phyloP scores from a whole-genome alignment of 345 rosid genomes.

The Citrus glauca region DNA sequence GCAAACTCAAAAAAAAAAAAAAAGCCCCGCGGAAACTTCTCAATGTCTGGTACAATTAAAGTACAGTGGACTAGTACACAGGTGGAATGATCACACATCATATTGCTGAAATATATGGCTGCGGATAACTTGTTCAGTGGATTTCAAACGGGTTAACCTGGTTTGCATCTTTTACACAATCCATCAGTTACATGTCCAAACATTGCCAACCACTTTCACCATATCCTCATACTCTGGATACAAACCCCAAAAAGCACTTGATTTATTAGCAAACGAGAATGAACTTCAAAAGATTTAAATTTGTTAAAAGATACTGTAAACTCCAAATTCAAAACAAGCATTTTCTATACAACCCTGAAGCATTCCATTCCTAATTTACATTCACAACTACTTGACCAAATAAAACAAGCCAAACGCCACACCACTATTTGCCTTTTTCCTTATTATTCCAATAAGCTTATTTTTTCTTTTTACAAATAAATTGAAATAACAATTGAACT shows the following conservation, averaged over 20 bases:
- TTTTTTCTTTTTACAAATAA: constrained; percentile 25
- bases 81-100: background rate
- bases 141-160: background rate
- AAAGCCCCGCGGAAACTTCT: constrained; percentile 4
- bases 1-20: background rate
- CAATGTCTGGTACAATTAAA: background rate
- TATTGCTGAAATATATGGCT: background rate
- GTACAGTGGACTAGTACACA: background rate
- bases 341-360: constrained; percentile 15
- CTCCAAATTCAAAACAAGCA: constrained; percentile 2
- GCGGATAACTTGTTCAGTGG: background rate
- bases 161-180: background rate
- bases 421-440: background rate
- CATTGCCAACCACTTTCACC: background rate
- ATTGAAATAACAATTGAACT: constrained; percentile 39
- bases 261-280: background rate
- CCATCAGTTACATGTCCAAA: background rate
- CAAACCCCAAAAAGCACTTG: background rate
- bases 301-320: background rate
- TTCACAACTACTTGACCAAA: constrained; percentile 26
- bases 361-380: constrained; percentile 47
- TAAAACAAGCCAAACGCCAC: background rate
- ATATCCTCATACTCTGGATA: background rate
- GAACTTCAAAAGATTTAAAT: background rate
- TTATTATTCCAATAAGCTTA: background rate